Conservation (phyloP, 495 filamentous ascomycete genomes). For the Penicillium cataractarum region DNA sequence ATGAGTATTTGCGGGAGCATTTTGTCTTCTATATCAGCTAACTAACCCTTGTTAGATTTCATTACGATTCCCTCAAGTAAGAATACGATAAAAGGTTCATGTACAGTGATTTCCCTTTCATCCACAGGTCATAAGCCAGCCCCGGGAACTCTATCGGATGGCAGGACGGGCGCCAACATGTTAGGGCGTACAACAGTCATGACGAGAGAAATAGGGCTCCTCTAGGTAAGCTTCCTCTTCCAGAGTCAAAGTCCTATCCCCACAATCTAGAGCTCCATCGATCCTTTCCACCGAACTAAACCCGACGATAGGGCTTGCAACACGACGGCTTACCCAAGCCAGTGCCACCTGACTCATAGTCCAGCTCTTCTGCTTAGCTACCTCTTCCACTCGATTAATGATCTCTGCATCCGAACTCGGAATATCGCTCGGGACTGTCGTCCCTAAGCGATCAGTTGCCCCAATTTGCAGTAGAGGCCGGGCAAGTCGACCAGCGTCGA, state of each 20-base stretch:
- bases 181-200: too few species aligned
- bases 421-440: conserved; percentile 36
- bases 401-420: conserved; percentile 38
- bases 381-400: conserved; percentile 57
- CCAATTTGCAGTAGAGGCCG: conserved; percentile 40
- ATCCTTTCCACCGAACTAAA: conserved; percentile 57
- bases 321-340: conserved; percentile 60
- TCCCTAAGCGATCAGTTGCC: conserved; percentile 6
- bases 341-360: conserved; percentile 61
- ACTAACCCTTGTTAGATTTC: too few species aligned
- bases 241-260: conserved; percentile 49
- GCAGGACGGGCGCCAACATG: too few species aligned
- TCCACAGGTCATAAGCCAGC: too few species aligned
- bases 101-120: too few species aligned
- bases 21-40: too few species aligned
- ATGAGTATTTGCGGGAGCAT: too few species aligned
- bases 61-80: too few species aligned
- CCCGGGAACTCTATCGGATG: too few species aligned
- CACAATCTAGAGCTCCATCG: conserved; percentile 53
- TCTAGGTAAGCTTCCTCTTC: conserved; percentile 63
- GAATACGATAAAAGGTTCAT: too few species aligned
- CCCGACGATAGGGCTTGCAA: conserved; percentile 60
- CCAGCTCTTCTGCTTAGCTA: conserved; percentile 59
- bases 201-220: conserved; percentile 54
- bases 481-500: conserved; percentile 50